phyloP scores from a whole-genome alignment of 75 land plant species.

The Gnetum montanum region DNA sequence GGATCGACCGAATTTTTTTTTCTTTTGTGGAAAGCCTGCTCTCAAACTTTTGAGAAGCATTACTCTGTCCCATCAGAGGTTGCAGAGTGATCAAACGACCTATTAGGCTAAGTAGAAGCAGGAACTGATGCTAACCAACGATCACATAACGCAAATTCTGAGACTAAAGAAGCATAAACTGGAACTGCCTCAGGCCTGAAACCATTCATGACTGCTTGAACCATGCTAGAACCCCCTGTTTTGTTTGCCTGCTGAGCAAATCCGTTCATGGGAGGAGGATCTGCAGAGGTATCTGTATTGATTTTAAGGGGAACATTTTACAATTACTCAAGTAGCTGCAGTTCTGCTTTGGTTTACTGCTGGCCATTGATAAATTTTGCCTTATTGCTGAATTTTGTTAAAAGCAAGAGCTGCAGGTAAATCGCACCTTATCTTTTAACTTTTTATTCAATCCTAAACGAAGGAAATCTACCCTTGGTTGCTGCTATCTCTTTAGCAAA shows the following conservation, averaged over 20 bases:
- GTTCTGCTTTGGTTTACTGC: too few species aligned
- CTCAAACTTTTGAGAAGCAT: constrained; percentile 15
- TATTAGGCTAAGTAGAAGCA: constrained; percentile 48
- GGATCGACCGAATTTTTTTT: constrained; percentile 32
- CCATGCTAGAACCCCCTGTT: constrained; percentile 13
- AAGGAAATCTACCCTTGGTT: too few species aligned
- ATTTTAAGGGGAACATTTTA: too few species aligned
- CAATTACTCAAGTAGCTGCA: too few species aligned
- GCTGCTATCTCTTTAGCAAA: too few species aligned
- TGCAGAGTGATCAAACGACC: constrained; percentile 47
- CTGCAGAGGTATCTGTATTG: constrained; percentile 5
- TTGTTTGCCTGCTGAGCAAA: constrained; percentile 34
- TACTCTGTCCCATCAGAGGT: constrained; percentile 46
- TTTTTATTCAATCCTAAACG: too few species aligned
- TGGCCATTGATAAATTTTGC: too few species aligned
- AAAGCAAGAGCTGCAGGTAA: too few species aligned
- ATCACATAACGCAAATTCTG: constrained; percentile 45
- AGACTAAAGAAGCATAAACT: constrained; percentile 18
- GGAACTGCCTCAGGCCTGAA: constrained; percentile 40
- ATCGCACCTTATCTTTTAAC: too few species aligned
- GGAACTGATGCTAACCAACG: constrained; percentile 58
- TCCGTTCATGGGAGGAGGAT: constrained; percentile 31
- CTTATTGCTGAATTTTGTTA: too few species aligned
- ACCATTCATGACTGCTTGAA: constrained; percentile 21
- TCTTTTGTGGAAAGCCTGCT: constrained; percentile 48